Evolutionary conservation across 345 rosid genomes (phyloP).

Genomic region (Camelina laxa): DNA sequence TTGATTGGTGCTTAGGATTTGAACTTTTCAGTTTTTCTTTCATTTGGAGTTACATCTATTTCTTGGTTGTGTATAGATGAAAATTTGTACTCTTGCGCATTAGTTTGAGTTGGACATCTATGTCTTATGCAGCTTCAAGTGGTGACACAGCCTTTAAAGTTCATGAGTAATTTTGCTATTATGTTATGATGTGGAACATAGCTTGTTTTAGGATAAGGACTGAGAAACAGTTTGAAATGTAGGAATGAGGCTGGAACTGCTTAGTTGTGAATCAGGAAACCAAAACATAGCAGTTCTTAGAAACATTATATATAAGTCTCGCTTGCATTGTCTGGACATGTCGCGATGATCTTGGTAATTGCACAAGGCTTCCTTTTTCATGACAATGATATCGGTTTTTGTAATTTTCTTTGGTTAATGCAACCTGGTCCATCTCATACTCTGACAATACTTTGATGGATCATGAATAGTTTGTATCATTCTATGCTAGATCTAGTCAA

Average conservation of each 20-base stretch:
- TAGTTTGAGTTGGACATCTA: constrained; percentile 4
- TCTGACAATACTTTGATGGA: background rate
- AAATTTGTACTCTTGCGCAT: constrained; percentile 12
- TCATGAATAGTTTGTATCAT: background rate
- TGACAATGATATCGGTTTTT: background rate
- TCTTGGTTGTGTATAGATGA: background rate
- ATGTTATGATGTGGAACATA: constrained; percentile 20
- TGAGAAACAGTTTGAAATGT: constrained; percentile 4
- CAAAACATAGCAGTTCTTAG: background rate
- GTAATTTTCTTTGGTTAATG: constrained; percentile 13
- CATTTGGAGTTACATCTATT: constrained; percentile 1
- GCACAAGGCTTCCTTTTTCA: background rate
- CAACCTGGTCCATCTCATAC: constrained; percentile 9
- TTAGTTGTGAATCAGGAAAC: constrained; percentile 22
- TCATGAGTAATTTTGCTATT: background rate
- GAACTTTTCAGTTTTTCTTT: background rate
- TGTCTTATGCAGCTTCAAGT: constrained; percentile 27
- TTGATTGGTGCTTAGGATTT: background rate
- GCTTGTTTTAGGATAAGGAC: constrained; percentile 9
- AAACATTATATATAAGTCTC: background rate
- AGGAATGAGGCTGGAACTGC: constrained; percentile 8
- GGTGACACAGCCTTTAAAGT: constrained; percentile 17
- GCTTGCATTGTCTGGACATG: constrained; percentile 4
- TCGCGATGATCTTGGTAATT: constrained; percentile 4
- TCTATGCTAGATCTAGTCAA: background rate